phyloP scores from a whole-genome alignment of 768 basidiomycete species.

The Myochromella boudieri region DNA sequence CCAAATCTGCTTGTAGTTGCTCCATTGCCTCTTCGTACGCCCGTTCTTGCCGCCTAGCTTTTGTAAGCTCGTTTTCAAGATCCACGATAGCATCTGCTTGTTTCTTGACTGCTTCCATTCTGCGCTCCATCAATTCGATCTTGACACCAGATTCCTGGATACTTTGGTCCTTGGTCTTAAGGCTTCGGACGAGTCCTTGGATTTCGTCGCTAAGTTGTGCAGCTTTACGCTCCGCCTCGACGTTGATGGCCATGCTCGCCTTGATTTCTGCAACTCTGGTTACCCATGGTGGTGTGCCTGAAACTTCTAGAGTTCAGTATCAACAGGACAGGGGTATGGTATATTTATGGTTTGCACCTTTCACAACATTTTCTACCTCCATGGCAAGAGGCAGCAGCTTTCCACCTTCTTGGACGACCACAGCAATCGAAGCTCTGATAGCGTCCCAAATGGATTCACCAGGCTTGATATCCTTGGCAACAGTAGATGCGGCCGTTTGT shows the following conservation, averaged over 20 bases:
- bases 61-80: constrained; percentile 77
- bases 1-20: constrained; percentile 86
- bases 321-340: background rate
- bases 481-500: constrained; percentile 70
- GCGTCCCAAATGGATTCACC: constrained; percentile 77
- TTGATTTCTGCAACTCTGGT: constrained; percentile 81
- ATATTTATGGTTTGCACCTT: constrained; percentile 49
- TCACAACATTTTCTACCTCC: constrained; percentile 76
- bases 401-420: constrained; percentile 70
- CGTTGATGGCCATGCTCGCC: constrained; percentile 77
- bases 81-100: constrained; percentile 83
- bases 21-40: constrained; percentile 94
- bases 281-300: constrained; percentile 83
- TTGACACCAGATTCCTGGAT: constrained; percentile 90
- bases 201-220: constrained; percentile 87
- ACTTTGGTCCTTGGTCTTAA: constrained; percentile 86
- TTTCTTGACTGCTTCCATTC: constrained; percentile 88
- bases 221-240: constrained; percentile 90
- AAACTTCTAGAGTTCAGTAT: constrained; percentile 41
- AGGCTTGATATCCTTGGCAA: constrained; percentile 64
- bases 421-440: constrained; percentile 64
- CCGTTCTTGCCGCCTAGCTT: constrained; percentile 84
- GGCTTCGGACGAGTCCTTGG: constrained; percentile 78
- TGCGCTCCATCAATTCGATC: constrained; percentile 92
- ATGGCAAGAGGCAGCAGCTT: constrained; percentile 68